Evolutionary conservation across 805 yeast species (phyloP).

Genomic region (Torulaspora quercuum): DNA sequence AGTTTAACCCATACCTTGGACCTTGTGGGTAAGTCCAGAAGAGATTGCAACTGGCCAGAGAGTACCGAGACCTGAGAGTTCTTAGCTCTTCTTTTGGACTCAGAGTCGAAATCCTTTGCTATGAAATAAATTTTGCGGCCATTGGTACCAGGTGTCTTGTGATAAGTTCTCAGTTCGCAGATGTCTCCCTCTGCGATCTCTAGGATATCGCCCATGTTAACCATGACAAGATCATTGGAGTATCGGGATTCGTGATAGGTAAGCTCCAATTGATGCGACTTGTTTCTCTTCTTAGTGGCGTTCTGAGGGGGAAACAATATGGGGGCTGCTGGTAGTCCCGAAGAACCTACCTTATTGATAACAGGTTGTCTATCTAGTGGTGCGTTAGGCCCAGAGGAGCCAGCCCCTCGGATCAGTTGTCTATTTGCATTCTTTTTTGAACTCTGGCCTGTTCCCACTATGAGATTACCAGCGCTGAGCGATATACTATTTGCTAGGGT

Average conservation of each 20-base stretch:
- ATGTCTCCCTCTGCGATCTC: slow-evolving; percentile 71
- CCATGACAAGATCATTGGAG: slow-evolving; percentile 54
- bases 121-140: slow-evolving; percentile 21
- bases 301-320: slow-evolving; percentile 1
- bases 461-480: slow-evolving; percentile 28
- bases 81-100: slow-evolving; percentile 30
- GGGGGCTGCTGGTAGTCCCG: slow-evolving; percentile 2
- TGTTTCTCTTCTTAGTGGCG: slow-evolving; percentile 8
- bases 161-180: slow-evolving; percentile 60
- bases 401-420: slow-evolving; percentile 6
- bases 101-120: slow-evolving; percentile 25
- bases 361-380: slow-evolving; percentile 1
- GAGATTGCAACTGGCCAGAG: slow-evolving; percentile 55
- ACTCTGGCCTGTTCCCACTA: slow-evolving; percentile 23
- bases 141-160: slow-evolving; percentile 24
- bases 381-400: slow-evolving; percentile 3
- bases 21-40: slow-evolving; percentile 64
- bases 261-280: slow-evolving; percentile 25
- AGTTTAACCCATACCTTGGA: slow-evolving; percentile 58
- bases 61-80: slow-evolving; percentile 51
- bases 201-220: slow-evolving; percentile 58
- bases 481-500: slow-evolving; percentile 29
- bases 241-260: slow-evolving; percentile 63
- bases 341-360: background rate
- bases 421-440: slow-evolving; percentile 3